These are phyloP conservation scores for Cubamyces lactineus DNA, from an alignment of 768 basidiomycete genomes.

Conservation along the genomic window DNA sequence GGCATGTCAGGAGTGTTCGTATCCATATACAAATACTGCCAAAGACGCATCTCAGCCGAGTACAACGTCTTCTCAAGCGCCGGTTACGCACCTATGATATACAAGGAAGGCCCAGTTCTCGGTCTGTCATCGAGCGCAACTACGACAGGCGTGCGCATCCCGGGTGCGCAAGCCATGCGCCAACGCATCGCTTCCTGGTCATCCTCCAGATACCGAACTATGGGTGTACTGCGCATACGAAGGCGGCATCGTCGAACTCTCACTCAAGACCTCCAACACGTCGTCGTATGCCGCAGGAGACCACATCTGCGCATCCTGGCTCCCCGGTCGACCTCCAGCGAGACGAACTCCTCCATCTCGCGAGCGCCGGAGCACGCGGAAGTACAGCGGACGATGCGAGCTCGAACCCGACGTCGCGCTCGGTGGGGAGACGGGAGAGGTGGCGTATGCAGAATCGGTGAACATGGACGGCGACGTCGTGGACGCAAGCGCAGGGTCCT, in stretches of 20 bases:
- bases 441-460: background rate
- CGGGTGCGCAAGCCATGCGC: too few species aligned
- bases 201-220: background rate
- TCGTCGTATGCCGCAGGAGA: slow-evolving; percentile 13
- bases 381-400: background rate
- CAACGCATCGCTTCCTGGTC: background rate
- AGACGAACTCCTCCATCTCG: slow-evolving; percentile 17
- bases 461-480: background rate
- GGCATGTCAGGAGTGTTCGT: too few species aligned
- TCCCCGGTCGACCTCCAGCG: slow-evolving; percentile 9
- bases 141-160: too few species aligned
- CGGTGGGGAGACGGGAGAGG: background rate
- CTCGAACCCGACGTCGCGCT: background rate
- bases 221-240: slow-evolving; percentile 10
- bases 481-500: background rate
- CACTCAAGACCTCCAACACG: background rate
- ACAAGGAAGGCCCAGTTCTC: too few species aligned
- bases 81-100: too few species aligned
- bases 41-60: too few species aligned
- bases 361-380: slow-evolving; percentile 4
- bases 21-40: too few species aligned
- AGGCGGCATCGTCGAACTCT: slow-evolving; percentile 15
- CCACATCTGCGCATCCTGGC: background rate
- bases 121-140: too few species aligned
- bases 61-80: too few species aligned